These are phyloP conservation scores for Tylopilus sp. DNA, from an alignment of 1,284 basidiomycete species.

Conservation along the genomic window DNA sequence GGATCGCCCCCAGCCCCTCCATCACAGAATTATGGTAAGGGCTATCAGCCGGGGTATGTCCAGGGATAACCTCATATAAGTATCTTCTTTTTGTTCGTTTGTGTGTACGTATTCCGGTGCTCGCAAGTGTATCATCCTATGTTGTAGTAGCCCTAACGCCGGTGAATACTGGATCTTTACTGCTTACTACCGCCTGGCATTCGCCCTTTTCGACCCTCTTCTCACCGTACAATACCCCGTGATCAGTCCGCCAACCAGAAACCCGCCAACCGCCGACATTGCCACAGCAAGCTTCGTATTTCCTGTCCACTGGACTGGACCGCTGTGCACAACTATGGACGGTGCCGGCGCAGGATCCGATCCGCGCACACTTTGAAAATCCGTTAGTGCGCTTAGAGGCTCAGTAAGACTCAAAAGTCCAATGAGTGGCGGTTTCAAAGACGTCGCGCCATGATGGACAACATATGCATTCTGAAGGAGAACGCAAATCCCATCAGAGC, in stretches of 20 bases:
- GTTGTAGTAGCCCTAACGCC: conserved; percentile 9
- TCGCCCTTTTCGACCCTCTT: conserved; percentile 12
- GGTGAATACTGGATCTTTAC: conserved; percentile 7
- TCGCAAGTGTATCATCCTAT: conserved; percentile 4
- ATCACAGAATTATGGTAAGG: conserved; percentile 24
- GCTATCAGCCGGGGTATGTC: conserved; percentile 45
- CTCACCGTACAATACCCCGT: conserved; percentile 23
- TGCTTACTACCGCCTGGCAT: conserved; percentile 11
- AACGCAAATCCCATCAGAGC: neutral
- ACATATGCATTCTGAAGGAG: conserved; percentile 63
- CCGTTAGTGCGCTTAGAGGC: conserved; percentile 45
- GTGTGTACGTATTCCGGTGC: conserved; percentile 2
- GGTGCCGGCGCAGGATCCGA: conserved; percentile 49
- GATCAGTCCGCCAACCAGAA: conserved; percentile 47
- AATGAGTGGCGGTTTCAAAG: conserved; percentile 55
- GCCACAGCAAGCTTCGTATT: conserved; percentile 24
- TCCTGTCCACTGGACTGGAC: conserved; percentile 27
- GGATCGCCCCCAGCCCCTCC: conserved; percentile 7
- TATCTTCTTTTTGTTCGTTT: neutral
- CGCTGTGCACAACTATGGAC: conserved; percentile 27
- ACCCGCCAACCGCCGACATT: conserved; percentile 38
- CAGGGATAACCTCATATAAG: conserved; percentile 23
- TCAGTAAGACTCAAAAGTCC: conserved; percentile 63
- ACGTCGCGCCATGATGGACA: conserved; percentile 57
- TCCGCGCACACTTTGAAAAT: conserved; percentile 59